These are phyloP conservation scores for Cerioporus squamosus DNA, from an alignment of 1,284 basidiomycete species.

Conservation along the genomic window DNA sequence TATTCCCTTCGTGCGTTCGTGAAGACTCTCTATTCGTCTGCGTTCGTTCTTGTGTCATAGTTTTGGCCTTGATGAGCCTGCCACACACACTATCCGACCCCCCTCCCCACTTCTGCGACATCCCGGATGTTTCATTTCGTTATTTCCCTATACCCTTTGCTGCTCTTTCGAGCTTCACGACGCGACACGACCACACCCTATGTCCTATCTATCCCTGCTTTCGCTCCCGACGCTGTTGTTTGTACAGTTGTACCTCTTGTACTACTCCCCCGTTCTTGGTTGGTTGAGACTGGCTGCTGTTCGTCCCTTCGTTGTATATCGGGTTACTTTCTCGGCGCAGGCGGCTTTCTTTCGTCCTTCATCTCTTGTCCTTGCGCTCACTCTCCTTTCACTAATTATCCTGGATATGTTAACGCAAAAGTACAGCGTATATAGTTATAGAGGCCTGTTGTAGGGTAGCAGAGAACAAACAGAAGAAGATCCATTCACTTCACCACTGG, in stretches of 20 bases:
- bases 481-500: not conserved
- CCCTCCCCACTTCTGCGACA: not conserved
- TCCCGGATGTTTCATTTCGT: slow-evolving; percentile 5
- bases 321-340: not conserved
- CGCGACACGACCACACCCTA: slow-evolving; percentile 20
- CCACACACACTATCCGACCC: not conserved
- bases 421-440: slow-evolving; percentile 25
- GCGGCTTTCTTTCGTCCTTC: not conserved
- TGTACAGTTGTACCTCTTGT: too few species aligned
- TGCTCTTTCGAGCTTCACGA: slow-evolving; percentile 20
- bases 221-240: not conserved
- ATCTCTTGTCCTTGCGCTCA: not conserved
- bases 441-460: slow-evolving; percentile 21
- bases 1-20: not conserved
- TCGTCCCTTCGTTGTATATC: not conserved
- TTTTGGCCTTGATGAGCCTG: too few species aligned
- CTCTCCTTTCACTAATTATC: not conserved
- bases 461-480: slow-evolving; percentile 1
- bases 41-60: too few species aligned
- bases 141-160: slow-evolving; percentile 13
- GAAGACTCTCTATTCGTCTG: not conserved
- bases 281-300: too few species aligned
- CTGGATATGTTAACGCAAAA: slow-evolving; percentile 7
- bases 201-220: slow-evolving; percentile 12
- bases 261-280: too few species aligned